Conservation (phyloP, 257 asterid genomes). For the Echium plantagineum region DNA sequence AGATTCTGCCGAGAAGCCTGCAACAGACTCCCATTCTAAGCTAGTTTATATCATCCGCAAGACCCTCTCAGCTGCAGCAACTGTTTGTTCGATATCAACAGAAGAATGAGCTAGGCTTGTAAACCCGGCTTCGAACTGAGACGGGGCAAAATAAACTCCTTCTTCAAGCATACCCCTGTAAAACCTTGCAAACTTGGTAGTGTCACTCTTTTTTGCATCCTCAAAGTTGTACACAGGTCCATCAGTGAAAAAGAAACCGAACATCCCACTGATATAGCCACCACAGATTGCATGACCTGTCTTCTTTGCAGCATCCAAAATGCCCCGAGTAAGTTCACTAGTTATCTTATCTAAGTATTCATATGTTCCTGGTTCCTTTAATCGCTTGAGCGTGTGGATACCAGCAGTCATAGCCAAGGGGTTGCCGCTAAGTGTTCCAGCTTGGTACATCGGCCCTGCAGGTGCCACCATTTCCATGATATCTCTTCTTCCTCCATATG, state of each 20-base stretch:
- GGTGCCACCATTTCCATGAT: constrained; percentile 99
- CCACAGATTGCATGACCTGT: no score
- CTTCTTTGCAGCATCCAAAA: constrained; percentile 73
- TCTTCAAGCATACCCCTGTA: constrained; percentile 83
- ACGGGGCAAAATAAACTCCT: constrained; percentile 92
- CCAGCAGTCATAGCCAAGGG: constrained; percentile 99
- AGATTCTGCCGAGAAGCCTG: no score
- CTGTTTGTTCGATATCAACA: constrained; percentile 68
- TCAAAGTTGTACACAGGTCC: no score
- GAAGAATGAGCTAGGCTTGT: constrained; percentile 74
- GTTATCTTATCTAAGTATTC: constrained; percentile 72
- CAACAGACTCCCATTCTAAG: no score
- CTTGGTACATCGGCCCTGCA: constrained; percentile 97
- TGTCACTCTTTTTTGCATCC: constrained; percentile 91
- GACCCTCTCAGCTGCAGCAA: constrained; percentile 85
- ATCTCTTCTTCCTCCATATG: constrained; percentile 95
- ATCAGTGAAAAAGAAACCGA: no score
- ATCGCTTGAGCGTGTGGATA: constrained; percentile 87
- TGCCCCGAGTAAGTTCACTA: constrained; percentile 52
- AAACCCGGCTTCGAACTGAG: constrained; percentile 97
- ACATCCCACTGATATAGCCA: no score
- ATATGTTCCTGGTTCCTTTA: constrained; percentile 56
- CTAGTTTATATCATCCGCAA: constrained; percentile 38
- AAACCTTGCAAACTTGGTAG: constrained; percentile 68
- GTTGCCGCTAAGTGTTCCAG: constrained; percentile 95